Base-by-base conservation (phyloP, 208 protist genomes). In the Wallacemonas rigidus region DNA sequence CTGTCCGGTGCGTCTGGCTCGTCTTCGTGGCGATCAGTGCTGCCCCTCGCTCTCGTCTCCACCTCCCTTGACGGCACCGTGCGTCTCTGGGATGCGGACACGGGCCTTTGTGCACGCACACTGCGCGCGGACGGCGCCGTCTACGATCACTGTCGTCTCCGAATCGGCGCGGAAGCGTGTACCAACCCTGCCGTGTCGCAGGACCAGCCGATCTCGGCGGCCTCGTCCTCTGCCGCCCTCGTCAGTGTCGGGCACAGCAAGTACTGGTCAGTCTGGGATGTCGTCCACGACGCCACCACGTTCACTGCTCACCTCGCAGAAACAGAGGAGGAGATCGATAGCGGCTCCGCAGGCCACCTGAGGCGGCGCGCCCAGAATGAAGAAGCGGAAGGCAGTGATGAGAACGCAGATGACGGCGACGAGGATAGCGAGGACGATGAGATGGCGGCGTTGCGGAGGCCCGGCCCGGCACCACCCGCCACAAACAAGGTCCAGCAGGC, bases 1-100 rank as follows among this genome's bases (percentile, higher is more conserved):
- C 76, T 80, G 3, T 17, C 40, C 12, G 12, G 1, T 5, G 6
- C 44, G 40, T 40, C 54, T 54, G n/a, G 14, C 51, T 9, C 35
- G 17, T 48, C 14, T 56, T 38, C 45, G 47, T 48, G 69, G 63
- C 65, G 69, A 3, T 4, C 47, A n/a, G 55, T 90, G 60, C 69
- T 92, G 67, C 86, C 89, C 14, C 35, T 89, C 3, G 84, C 81
- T 4, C 47, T 96, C 12, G 67, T 86, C 45, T 82, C 89, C 1
- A 96, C 92, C 41, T 93, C 92, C 26, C 86, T 96, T 3, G 92
- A 96, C 45, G 78, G 83, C 50, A 92, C 82, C 2, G 43, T 95
- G 61, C 72, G 82, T 38, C 44, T 96, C 58, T 96, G 91, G 89
- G 89, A 94, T 70, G 63, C 75, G 2, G 80, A 96, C 72, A 88